phyloP scores from a whole-genome alignment of 352 stramenopile species.

The Phytophthora sp. region DNA sequence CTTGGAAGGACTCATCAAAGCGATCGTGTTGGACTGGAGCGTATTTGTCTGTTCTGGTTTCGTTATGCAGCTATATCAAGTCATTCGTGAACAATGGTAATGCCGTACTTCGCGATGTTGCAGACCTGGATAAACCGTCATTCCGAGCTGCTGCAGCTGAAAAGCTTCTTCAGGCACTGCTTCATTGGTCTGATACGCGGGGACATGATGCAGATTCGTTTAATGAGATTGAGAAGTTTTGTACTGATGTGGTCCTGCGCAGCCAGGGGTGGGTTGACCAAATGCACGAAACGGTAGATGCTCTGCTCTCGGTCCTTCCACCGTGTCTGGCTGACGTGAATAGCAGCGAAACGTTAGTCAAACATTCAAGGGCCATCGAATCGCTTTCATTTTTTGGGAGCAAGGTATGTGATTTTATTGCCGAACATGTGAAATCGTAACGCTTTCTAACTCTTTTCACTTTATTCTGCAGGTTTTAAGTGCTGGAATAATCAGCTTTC shows the following conservation, averaged over 20 bases:
- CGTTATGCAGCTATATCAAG: conserved; percentile 36
- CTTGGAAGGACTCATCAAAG: conserved; percentile 25
- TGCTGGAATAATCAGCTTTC: conserved; percentile 22
- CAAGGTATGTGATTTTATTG: conserved; percentile 39
- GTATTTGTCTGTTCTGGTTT: conserved; percentile 38
- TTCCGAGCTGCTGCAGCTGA: conserved; percentile 29
- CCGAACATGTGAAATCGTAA: background rate
- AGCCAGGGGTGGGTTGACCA: conserved; percentile 30
- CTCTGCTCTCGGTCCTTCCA: conserved; percentile 25
- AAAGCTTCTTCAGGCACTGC: conserved; percentile 31
- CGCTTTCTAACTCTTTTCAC: conserved; percentile 6
- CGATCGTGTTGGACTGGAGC: conserved; percentile 23
- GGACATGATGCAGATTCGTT: conserved; percentile 15
- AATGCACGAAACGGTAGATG: conserved; percentile 26
- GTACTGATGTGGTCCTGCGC: conserved; percentile 16
- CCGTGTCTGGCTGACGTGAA: conserved; percentile 21
- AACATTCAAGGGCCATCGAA: conserved; percentile 25
- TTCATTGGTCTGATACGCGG: conserved; percentile 24
- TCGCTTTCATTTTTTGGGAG: conserved; percentile 33
- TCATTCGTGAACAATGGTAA: conserved; percentile 18
- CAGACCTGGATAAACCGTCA: conserved; percentile 23
- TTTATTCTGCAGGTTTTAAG: conserved; percentile 26
- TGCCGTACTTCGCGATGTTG: conserved; percentile 23
- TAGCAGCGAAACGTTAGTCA: conserved; percentile 19
- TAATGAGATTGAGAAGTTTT: conserved; percentile 40